These are phyloP conservation scores for Botrytis cinerea DNA, from an alignment of 2,329 filamentous ascomycete genomes.

Conservation along the genomic window DNA sequence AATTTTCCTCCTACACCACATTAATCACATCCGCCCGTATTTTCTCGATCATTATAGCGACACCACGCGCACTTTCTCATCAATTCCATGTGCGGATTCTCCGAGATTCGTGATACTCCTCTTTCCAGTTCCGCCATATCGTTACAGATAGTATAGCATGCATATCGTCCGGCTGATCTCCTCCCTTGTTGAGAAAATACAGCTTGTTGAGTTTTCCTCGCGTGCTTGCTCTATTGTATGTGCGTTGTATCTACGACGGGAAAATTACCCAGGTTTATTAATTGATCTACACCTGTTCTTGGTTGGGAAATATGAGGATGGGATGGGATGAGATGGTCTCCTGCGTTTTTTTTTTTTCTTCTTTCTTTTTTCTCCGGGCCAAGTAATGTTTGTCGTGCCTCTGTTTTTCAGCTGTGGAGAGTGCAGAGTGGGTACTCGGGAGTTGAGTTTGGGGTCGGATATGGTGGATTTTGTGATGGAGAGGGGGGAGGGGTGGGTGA, in stretches of 20 bases:
- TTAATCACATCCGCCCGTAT: background rate
- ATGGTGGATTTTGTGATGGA: background rate
- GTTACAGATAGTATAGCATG: conserved; percentile 1
- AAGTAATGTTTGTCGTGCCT: background rate
- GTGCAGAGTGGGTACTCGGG: background rate
- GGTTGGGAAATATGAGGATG: background rate
- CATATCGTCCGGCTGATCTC: background rate
- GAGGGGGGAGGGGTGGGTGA: background rate
- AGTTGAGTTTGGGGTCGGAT: background rate
- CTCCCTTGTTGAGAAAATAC: conserved; percentile 8
- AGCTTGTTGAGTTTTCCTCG: background rate
- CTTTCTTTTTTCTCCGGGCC: too few relatives aligned
- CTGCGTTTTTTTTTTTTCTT: too few relatives aligned
- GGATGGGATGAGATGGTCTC: too few relatives aligned
- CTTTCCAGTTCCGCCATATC: background rate
- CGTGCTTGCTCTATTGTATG: conserved; percentile 19
- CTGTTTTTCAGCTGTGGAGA: background rate
- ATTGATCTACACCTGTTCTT: background rate
- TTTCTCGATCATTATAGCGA: background rate
- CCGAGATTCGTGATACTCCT: background rate
- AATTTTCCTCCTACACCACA: background rate
- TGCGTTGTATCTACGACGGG: background rate
- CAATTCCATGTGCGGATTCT: background rate
- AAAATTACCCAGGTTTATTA: background rate
- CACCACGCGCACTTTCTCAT: background rate